These are phyloP conservation scores for Fusarium sp. DNA, from an alignment of 2,329 filamentous ascomycete genomes.

Conservation along the genomic window DNA sequence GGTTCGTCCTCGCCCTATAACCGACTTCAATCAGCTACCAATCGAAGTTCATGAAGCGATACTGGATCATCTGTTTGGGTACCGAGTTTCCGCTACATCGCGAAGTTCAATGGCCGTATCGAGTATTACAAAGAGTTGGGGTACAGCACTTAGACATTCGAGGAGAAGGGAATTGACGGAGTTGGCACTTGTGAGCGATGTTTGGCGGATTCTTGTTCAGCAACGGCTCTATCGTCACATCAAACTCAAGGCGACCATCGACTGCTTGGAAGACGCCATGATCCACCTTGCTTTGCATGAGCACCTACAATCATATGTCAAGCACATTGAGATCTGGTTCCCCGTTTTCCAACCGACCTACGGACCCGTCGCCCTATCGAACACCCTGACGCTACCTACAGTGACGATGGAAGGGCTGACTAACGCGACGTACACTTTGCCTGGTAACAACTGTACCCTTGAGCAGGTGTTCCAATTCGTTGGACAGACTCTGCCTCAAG, in stretches of 20 bases:
- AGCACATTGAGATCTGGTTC: constrained; percentile 82
- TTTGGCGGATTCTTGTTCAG: constrained; percentile 78
- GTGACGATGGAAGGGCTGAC: constrained; percentile 68
- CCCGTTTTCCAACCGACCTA: constrained; percentile 75
- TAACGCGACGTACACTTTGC: constrained; percentile 69
- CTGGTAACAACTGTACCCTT: constrained; percentile 75
- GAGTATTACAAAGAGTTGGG: constrained; percentile 70
- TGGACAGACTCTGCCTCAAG: constrained; percentile 67
- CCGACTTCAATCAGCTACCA: constrained; percentile 67
- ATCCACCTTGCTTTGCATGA: constrained; percentile 69
- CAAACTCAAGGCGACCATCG: constrained; percentile 77
- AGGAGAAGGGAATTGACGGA: constrained; percentile 75
- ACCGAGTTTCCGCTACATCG: constrained; percentile 71
- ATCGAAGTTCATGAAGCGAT: constrained; percentile 79
- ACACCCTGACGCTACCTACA: constrained; percentile 61
- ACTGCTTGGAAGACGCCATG: constrained; percentile 70
- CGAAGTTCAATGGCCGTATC: constrained; percentile 67
- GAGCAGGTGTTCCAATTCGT: constrained; percentile 78
- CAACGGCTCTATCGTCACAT: constrained; percentile 80
- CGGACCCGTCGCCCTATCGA: constrained; percentile 57
- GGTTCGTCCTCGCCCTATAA: constrained; percentile 38
- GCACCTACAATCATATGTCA: constrained; percentile 73
- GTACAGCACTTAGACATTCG: constrained; percentile 74
- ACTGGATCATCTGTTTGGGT: constrained; percentile 77
- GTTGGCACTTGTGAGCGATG: constrained; percentile 70